These are phyloP conservation scores for Melampsora americana DNA, from an alignment of 1,284 basidiomycete genomes.

Conservation along the genomic window DNA sequence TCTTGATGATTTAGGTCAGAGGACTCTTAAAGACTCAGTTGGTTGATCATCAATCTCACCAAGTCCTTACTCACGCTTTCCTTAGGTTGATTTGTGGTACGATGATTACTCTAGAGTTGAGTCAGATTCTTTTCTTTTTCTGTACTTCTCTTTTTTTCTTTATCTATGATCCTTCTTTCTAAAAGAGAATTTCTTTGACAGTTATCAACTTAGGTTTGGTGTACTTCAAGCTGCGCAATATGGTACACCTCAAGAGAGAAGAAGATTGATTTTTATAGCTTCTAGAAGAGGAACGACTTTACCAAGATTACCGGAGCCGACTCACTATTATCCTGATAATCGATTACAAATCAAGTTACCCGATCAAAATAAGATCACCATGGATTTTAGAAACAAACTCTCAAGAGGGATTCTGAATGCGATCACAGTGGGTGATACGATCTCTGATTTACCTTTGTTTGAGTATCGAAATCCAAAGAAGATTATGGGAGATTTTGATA, in stretches of 20 bases:
- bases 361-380: not conserved
- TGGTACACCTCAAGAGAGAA: constrained; percentile 29
- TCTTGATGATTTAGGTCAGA: constrained; percentile 8
- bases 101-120: constrained; percentile 26
- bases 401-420: not conserved
- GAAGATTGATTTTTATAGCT: constrained; percentile 25
- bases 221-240: constrained; percentile 34
- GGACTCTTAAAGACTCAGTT: constrained; percentile 32
- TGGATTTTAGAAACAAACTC: constrained; percentile 4
- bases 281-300: not conserved
- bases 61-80: constrained; percentile 10
- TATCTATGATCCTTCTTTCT: no score
- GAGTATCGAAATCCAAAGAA: constrained; percentile 21
- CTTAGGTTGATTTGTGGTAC: constrained; percentile 24
- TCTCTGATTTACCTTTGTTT: constrained; percentile 27
- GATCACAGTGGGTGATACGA: constrained; percentile 25
- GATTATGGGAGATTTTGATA: constrained; percentile 6
- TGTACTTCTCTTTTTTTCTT: no score
- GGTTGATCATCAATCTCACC: not conserved
- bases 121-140: no score
- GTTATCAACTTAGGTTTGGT: constrained; percentile 36
- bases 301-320: constrained; percentile 16
- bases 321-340: constrained; percentile 18
- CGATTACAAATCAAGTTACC: constrained; percentile 21
- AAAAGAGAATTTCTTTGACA: not conserved